Evolutionary conservation across 1,284 basidiomycete species (phyloP), one percentile per base, ranked within the genome.

Genomic region (Apiotrichum sp.): DNA sequence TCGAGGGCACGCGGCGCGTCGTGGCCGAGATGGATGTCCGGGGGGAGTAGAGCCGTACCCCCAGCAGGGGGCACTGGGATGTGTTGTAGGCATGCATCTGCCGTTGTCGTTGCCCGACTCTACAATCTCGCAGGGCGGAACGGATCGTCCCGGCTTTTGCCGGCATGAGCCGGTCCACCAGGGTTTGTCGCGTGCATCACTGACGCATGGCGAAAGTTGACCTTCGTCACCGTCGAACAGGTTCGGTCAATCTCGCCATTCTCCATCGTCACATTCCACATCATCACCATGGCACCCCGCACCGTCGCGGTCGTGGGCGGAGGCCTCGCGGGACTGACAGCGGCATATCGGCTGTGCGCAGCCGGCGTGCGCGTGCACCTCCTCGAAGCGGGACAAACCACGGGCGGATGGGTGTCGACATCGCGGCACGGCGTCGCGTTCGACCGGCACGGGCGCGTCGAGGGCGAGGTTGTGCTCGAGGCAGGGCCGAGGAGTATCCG

Each of bases 351-450:
- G n/a, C 64, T 77, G 4, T 61, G 67, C 0, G 50, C 54, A 8
- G 40, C 55, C 2, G 22, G 35, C 33, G 40, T 22, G 42, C 52
- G 29, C 13, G 54, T 61, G 33, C 43, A 53, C 10, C 40, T 57
- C 22, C 42, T 60, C 13, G 58, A 62, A 29, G 39, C 50, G 0
- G 49, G 48, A 1, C 13, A 32, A 9, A 54, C 48, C 9, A 10
- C 46, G 2, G 93, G 93, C 9, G 93, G 93, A 35, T 97, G 91
- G 91, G 83, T 92, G 77, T 77, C 56, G 85, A 85, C 61, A 79
- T 86, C 58, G 80, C 82, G 1, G 77, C 67, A 83, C 39, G 66
- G 71, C 3, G 74, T 79, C 52, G 67, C 51, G 10, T 68, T 65
- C 52, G 38, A 56, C 39, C 13, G 11, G 3, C 60, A 59, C 52